Evolutionary conservation across 1,284 basidiomycete species (phyloP), one percentile per base, ranked within the genome.

Genomic region (Cystobasidiaceae sp.): DNA sequence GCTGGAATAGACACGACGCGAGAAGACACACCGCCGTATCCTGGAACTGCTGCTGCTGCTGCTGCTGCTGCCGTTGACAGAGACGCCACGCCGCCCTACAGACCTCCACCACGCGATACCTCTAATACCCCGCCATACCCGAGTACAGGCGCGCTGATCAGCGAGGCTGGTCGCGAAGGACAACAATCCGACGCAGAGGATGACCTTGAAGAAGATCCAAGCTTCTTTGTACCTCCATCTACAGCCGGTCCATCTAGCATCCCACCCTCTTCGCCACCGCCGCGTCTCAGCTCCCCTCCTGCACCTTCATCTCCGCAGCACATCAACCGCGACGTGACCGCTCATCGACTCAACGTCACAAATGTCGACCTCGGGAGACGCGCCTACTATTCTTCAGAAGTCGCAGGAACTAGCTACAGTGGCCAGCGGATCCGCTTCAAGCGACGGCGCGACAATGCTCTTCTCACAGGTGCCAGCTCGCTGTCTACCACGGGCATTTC

Each of bases 391-490:
- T 41, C 46, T 66, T 45, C 68, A 68, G 9, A 60, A 0, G 34
- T 72, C 2, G 28, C 63, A 33, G 73, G 70, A 1, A 74, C 73
- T 9, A 69, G 61, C 21, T 65, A 71, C 21, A 67, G 67, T 21
- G 73, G 73, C 8, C 56, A 33, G 25, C 57, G 59, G 45, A 19
- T 74, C 39, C 39, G 44, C 0, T 63, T 74, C 32, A 54, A 50
- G 25, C 25, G 73, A 4, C 66, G 66, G 45, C 69, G 68, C 50
- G 43, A 41, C 0, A 43, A 63, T 37, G 37, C 30, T 3, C 4
- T 11, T 21, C 56, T 33, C 9, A 17, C 64, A 11, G 44, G 58
- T 41, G 46, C 30, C 5, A n/a, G 23, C 11, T n/a, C 45, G 30
- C 21, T 32, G 17, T 27, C 13, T 19, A 17, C 4, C 15, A 34